Conservation (phyloP, 2,329 filamentous ascomycete species). For the Lachnellula occidentalis region DNA sequence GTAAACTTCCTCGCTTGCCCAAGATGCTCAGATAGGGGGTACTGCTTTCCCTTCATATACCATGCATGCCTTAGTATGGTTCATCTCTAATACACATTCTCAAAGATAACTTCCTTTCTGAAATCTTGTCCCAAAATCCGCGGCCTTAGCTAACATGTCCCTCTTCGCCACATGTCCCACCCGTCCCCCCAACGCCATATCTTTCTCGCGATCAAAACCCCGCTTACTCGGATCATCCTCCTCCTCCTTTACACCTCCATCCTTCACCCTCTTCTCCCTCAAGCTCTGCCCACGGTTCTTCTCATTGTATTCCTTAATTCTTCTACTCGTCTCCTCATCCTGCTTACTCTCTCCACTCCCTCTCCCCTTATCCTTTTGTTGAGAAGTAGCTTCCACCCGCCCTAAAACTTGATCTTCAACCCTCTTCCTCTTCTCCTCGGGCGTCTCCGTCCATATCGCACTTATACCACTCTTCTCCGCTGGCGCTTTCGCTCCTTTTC, state of each 20-base stretch:
- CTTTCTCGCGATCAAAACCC: slow-evolving; percentile 87
- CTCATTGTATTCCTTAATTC: slow-evolving; percentile 55
- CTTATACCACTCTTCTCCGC: slow-evolving; percentile 27
- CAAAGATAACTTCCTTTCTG: slow-evolving; percentile 47
- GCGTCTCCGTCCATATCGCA: slow-evolving; percentile 81
- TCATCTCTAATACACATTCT: slow-evolving; percentile 4
- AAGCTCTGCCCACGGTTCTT: slow-evolving; percentile 50
- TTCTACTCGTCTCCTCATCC: slow-evolving; percentile 40
- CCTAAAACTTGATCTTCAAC: slow-evolving; percentile 80
- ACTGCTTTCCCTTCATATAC: too few relatives aligned
- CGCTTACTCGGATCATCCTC: slow-evolving; percentile 89
- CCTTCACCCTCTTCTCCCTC: slow-evolving; percentile 40
- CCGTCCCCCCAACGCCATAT: slow-evolving; percentile 72
- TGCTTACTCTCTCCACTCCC: slow-evolving; percentile 27
- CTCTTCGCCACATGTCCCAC: slow-evolving; percentile 68
- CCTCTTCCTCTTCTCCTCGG: slow-evolving; percentile 76
- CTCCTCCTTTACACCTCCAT: slow-evolving; percentile 44
- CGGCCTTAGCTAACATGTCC: slow-evolving; percentile 73
- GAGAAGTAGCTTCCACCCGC: slow-evolving; percentile 36
- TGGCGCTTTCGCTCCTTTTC: slow-evolving; percentile 48
- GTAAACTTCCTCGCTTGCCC: too few relatives aligned
- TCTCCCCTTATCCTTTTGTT: slow-evolving; percentile 11
- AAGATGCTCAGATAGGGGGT: too few relatives aligned
- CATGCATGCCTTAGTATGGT: too few relatives aligned
- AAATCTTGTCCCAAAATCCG: slow-evolving; percentile 60